phyloP scores from a whole-genome alignment of 805 yeast genomes.

The Ogataea salicorniae region DNA sequence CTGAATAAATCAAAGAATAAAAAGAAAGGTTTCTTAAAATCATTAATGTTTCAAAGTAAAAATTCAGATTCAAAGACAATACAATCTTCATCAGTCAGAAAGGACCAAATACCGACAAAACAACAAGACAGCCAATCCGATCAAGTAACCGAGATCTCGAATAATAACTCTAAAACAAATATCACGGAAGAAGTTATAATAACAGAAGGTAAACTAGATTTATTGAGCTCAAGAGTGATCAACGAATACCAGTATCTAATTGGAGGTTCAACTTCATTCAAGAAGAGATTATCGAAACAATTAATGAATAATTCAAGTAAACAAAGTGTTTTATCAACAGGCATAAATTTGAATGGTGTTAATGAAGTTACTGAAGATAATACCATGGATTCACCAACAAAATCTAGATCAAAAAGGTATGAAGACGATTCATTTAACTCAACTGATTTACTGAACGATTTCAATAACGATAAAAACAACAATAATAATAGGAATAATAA shows the following conservation, averaged over 20 bases:
- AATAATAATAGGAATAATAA: not conserved
- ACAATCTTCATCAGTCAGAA: not conserved
- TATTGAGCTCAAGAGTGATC: slow-evolving; percentile 64
- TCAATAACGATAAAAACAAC: not conserved
- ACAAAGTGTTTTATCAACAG: slow-evolving; percentile 19
- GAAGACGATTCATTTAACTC: slow-evolving; percentile 3
- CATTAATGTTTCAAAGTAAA: slow-evolving; percentile 1
- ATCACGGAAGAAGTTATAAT: slow-evolving; percentile 1
- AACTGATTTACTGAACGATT: slow-evolving; percentile 3
- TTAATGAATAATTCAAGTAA: slow-evolving; percentile 15
- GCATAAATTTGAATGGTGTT: slow-evolving; percentile 11
- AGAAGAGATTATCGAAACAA: slow-evolving; percentile 22
- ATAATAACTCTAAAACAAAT: too few relatives aligned
- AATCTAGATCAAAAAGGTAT: not conserved
- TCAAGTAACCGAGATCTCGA: not conserved
- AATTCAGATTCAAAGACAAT: not conserved
- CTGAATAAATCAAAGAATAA: not conserved
- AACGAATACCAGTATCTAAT: slow-evolving; percentile 53
- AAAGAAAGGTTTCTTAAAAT: slow-evolving; percentile 8
- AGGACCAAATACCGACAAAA: not conserved
- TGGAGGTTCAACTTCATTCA: slow-evolving; percentile 9
- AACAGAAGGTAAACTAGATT: slow-evolving; percentile 42
- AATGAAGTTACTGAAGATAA: slow-evolving; percentile 12
- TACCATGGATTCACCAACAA: slow-evolving; percentile 22
- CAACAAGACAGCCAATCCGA: not conserved